phyloP scores from a whole-genome alignment of 148 eudicot species.

The Polygonum maritimum region DNA sequence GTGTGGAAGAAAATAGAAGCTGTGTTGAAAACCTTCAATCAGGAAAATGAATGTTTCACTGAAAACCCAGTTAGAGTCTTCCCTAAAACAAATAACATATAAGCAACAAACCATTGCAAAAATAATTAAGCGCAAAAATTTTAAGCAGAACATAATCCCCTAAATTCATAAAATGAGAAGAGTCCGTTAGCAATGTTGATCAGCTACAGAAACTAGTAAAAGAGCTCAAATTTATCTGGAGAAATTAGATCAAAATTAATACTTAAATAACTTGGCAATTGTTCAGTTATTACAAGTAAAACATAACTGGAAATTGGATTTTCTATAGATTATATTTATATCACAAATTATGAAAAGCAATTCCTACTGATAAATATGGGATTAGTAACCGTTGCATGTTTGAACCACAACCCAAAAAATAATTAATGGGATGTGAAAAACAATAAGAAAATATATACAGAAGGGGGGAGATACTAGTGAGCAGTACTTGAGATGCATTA shows the following conservation, averaged over 20 bases:
- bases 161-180: background rate
- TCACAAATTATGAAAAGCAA: background rate
- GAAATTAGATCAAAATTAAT: background rate
- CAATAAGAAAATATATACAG: background rate
- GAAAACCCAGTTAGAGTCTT: background rate
- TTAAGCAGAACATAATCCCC: background rate
- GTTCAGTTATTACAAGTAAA: background rate
- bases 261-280: background rate
- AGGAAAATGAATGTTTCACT: background rate
- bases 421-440: background rate
- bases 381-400: background rate
- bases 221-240: background rate
- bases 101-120: background rate
- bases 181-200: background rate
- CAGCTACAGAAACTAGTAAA: background rate
- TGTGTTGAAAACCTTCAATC: background rate
- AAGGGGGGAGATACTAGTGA: background rate
- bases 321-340: background rate
- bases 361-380: background rate
- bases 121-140: background rate
- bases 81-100: background rate
- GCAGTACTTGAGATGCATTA: constrained; percentile 88
- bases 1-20: background rate
- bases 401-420: background rate
- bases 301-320: no score